Evolutionary conservation across 2,329 filamentous ascomycete species (phyloP).

Genomic region (Didymella pinodella): DNA sequence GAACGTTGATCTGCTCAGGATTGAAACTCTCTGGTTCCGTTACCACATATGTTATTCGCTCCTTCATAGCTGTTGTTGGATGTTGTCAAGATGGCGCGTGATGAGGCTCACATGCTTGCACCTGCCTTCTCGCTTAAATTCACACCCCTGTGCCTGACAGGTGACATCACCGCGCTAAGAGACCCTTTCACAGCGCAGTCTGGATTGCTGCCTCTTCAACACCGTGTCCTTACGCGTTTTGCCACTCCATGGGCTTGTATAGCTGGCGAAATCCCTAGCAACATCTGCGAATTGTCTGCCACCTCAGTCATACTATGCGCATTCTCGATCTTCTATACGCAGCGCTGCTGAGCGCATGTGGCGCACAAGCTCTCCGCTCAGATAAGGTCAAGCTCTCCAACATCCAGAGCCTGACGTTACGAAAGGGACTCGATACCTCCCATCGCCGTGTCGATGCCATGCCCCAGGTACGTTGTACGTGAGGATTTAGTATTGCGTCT

Average conservation of each 20-base stretch:
- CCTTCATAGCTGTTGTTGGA: constrained; percentile 62
- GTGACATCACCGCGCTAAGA: constrained; percentile 27
- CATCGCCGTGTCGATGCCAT: constrained; percentile 78
- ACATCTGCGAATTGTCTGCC: background rate
- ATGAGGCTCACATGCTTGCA: constrained; percentile 14
- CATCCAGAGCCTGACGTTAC: constrained; percentile 81
- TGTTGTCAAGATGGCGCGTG: constrained; percentile 22
- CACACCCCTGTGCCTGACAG: constrained; percentile 12
- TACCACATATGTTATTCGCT: constrained; percentile 78
- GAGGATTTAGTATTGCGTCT: background rate
- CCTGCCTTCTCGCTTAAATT: constrained; percentile 5
- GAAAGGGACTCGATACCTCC: constrained; percentile 71
- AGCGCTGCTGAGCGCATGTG: constrained; percentile 43
- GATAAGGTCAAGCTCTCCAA: constrained; percentile 68
- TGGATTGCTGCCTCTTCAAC: constrained; percentile 28
- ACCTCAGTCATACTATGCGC: constrained; percentile 37
- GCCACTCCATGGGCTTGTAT: constrained; percentile 29
- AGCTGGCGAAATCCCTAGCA: constrained; percentile 2
- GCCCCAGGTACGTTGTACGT: constrained; percentile 59
- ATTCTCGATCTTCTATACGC: constrained; percentile 40
- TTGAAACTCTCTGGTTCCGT: constrained; percentile 71
- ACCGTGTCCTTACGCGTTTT: constrained; percentile 39
- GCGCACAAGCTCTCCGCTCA: constrained; percentile 45
- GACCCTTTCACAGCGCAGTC: constrained; percentile 20
- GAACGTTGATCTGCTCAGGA: constrained; percentile 68